Evolutionary conservation across 73 alveolate species (phyloP).

Genomic region (Effrenium voratum): DNA sequence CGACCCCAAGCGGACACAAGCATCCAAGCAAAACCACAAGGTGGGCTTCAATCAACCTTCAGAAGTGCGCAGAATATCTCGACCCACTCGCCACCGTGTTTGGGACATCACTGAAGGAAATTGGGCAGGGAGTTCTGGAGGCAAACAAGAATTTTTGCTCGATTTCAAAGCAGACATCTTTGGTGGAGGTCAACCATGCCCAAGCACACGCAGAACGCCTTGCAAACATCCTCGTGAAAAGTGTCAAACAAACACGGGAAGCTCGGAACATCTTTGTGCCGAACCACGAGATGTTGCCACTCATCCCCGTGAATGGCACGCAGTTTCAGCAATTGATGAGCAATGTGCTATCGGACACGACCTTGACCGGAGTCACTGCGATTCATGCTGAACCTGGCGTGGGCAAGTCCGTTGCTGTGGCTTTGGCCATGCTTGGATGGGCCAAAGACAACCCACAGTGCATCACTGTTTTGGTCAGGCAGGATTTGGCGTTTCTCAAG

Average conservation of each 20-base stretch:
- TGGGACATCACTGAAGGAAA: constrained; percentile 34
- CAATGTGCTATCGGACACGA: constrained; percentile 31
- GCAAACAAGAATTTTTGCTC: constrained; percentile 32
- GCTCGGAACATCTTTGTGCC: constrained; percentile 16
- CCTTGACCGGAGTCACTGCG: constrained; percentile 41
- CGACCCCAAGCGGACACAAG: constrained; percentile 23
- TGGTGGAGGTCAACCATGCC: constrained; percentile 34
- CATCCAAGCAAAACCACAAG: constrained; percentile 10
- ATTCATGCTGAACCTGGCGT: constrained; percentile 63
- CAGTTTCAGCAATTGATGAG: constrained; percentile 56
- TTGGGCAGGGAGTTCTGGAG: constrained; percentile 1
- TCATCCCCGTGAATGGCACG: constrained; percentile 69
- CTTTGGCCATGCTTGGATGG: constrained; percentile 52
- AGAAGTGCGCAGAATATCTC: background rate
- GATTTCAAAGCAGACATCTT: background rate
- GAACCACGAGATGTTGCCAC: constrained; percentile 15
- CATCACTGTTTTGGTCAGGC: constrained; percentile 13
- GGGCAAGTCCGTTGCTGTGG: constrained; percentile 58
- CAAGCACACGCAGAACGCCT: constrained; percentile 27
- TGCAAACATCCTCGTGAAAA: constrained; percentile 7
- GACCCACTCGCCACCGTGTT: constrained; percentile 17
- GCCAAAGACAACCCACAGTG: constrained; percentile 31
- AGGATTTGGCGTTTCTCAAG: background rate
- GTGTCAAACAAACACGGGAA: constrained; percentile 8
- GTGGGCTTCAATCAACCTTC: background rate